Evolutionary conservation across 257 asterid genomes (phyloP).

Genomic region (Capsicum pubescens): DNA sequence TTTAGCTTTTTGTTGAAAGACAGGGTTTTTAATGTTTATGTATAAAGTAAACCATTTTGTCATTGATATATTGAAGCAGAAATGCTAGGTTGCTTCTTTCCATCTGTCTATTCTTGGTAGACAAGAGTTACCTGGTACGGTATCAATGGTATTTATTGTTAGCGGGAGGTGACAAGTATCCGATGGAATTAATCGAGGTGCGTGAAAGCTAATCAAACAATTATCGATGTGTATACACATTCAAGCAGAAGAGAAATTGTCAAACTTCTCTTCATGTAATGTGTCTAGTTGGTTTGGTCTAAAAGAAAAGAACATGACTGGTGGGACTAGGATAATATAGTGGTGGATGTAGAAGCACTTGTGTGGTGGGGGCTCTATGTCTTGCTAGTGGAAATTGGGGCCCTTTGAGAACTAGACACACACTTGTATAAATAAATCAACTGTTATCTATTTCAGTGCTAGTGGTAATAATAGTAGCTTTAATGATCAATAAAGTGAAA

Average conservation of each 20-base stretch:
- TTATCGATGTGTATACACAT: slow-evolving; percentile 24
- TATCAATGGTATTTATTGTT: too few species aligned
- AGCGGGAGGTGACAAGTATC: too few species aligned
- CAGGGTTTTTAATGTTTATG: slow-evolving; percentile 34
- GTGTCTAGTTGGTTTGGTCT: neutral
- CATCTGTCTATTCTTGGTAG: neutral
- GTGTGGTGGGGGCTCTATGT: slow-evolving; percentile 53
- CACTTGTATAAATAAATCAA: slow-evolving; percentile 34
- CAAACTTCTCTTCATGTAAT: slow-evolving; percentile 53
- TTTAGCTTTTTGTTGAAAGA: slow-evolving; percentile 46
- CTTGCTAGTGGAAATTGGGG: slow-evolving; percentile 64
- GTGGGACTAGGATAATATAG: slow-evolving; percentile 50
- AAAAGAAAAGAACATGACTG: slow-evolving; percentile 35
- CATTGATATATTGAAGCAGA: slow-evolving; percentile 28
- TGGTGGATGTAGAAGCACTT: slow-evolving; percentile 64
- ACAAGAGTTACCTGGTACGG: neutral
- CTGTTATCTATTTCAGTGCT: slow-evolving; percentile 40
- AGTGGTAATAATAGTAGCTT: neutral
- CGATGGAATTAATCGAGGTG: neutral
- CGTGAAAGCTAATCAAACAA: neutral
- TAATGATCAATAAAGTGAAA: neutral
- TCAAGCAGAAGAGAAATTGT: slow-evolving; percentile 53
- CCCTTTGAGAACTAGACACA: slow-evolving; percentile 39
- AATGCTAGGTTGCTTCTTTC: neutral
- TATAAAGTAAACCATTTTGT: slow-evolving; percentile 45